phyloP scores from a whole-genome alignment of 495 filamentous ascomycete species.

The Tirmania nivea region DNA sequence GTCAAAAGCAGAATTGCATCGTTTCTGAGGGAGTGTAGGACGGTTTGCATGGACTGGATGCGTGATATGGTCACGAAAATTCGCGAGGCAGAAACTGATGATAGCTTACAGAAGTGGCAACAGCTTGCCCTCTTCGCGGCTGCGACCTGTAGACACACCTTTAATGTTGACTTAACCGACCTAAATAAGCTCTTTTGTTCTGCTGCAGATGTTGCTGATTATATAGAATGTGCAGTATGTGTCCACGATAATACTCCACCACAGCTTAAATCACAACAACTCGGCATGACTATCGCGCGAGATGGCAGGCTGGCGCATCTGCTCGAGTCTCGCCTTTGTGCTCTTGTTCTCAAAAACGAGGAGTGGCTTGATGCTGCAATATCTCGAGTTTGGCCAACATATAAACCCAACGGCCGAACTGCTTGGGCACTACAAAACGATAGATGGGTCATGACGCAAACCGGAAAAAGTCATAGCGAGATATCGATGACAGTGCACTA shows the following conservation, averaged over 20 bases:
- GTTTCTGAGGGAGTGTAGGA: background rate
- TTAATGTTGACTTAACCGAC: conserved; percentile 18
- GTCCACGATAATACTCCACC: conserved; percentile 18
- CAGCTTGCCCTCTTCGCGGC: conserved; percentile 4
- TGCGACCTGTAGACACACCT: conserved; percentile 21
- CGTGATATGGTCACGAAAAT: background rate
- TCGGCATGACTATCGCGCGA: background rate
- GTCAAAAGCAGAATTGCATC: conserved; percentile 1
- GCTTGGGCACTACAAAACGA: too few relatives aligned
- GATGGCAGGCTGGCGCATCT: background rate
- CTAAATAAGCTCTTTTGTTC: conserved; percentile 7
- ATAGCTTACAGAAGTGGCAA: background rate
- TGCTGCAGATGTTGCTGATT: conserved; percentile 18
- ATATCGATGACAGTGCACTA: conserved; percentile 22
- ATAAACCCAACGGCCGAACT: background rate
- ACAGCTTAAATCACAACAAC: conserved; percentile 1
- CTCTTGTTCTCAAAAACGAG: background rate
- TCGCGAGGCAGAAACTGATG: background rate
- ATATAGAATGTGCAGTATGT: conserved; percentile 22
- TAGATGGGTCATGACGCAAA: background rate
- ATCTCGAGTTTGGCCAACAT: background rate
- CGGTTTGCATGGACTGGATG: background rate
- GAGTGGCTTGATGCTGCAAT: background rate
- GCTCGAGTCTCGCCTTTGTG: background rate
- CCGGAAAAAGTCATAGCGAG: background rate